These are phyloP conservation scores for Cryphonectria carpinicola DNA, from an alignment of 2,329 filamentous ascomycete species.

Conservation along the genomic window DNA sequence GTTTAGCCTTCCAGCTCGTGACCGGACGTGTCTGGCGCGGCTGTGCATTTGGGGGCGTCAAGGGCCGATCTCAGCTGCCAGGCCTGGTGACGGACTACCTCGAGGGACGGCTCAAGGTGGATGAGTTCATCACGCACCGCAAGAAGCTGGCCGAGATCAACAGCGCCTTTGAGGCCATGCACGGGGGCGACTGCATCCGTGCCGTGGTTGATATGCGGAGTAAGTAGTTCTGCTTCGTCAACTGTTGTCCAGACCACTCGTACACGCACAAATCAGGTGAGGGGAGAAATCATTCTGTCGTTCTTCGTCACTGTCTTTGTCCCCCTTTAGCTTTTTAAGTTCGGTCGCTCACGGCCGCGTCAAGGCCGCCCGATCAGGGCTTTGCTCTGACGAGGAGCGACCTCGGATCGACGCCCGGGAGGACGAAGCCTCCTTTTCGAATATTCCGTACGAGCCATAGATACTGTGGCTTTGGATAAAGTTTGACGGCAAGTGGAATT, in stretches of 20 bases:
- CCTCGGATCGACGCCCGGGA: background rate
- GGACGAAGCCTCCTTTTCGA: background rate
- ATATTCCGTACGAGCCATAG: background rate
- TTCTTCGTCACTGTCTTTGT: background rate
- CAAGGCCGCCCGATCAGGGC: constrained; percentile 24
- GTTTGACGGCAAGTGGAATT: background rate
- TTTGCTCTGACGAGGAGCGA: constrained; percentile 12
- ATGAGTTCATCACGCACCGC: constrained; percentile 98
- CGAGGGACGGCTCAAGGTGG: constrained; percentile 88
- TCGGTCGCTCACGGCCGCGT: constrained; percentile 22
- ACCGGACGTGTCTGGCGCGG: constrained; percentile 98
- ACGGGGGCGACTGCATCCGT: constrained; percentile 94
- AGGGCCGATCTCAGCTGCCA: constrained; percentile 90
- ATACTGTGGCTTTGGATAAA: background rate
- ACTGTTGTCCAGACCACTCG: background rate
- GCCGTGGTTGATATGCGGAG: constrained; percentile 76
- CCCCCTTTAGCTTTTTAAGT: constrained; percentile 12
- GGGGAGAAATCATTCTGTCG: background rate
- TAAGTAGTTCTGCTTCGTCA: constrained; percentile 18
- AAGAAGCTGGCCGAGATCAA: constrained; percentile 85
- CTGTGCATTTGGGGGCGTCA: constrained; percentile 97
- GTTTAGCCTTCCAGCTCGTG: constrained; percentile 91
- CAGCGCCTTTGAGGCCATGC: constrained; percentile 86
- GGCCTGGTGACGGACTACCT: constrained; percentile 89
- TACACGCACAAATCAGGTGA: background rate